Base-by-base conservation (phyloP, 495 filamentous ascomycete genomes). In the Tuber microsphaerosporum region DNA sequence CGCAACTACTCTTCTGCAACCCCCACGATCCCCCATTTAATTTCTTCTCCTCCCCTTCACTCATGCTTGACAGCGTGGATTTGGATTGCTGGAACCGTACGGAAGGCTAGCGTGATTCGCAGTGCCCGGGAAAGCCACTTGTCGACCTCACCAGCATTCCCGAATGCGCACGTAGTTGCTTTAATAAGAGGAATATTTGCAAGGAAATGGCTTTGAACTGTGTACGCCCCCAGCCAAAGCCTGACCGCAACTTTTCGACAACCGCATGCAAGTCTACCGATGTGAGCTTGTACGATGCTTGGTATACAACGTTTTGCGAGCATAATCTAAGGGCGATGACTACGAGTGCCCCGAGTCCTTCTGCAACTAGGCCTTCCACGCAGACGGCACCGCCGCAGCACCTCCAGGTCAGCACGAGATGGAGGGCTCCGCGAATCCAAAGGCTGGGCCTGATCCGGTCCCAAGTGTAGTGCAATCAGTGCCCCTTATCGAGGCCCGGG, bases 91-190 rank as follows among this genome's bases (percentile, higher is more conserved):
- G 68, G 74, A 37, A 41, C 37, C n/a, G 14, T 17, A 71, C 74
- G 22, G 74, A 75, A 56, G 22, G 22, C 45, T 75, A 44, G 74
- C 72, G 61, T 19, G 44, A 45, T 37, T 34, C 45, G 0, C 74
- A 75, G 46, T 75, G 74, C 34, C 74, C 74, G 12, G 31, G 37
- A 46, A 71, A 71, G 8, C 45, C 45, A 10, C 37, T 26, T n/a
- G 42, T 75, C 4, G 37, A 75, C 34, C 41, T 56, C 3, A 20
- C 10, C 20, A 12, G 22, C 10, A 72, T 75, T 14, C 74, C 74
- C 31, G 10, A 37, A 1, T 75, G 74, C 43, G 74, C 69, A 44
- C 14, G 56, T 70, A 9, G 39, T n/a, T 37, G 69, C 74, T 44
- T 44, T 46, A 1, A 70, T 51, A 0, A 70, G 69, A 16, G 70